Conservation (phyloP, 768 basidiomycete species). For the Trametopsis cervina region DNA sequence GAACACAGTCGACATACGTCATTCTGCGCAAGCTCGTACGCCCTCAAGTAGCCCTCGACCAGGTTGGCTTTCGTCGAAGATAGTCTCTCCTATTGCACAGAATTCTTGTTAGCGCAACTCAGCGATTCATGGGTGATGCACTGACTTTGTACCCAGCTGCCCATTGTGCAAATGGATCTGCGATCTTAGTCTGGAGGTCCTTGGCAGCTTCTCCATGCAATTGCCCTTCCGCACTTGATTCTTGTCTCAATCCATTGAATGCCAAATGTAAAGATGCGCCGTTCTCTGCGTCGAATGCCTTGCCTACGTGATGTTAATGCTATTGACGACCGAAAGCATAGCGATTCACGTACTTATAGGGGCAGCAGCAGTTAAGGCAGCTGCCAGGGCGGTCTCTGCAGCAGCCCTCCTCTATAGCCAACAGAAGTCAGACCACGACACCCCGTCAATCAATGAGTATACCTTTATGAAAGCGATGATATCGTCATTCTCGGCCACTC, state of each 20-base stretch:
- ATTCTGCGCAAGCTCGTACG: constrained; percentile 62
- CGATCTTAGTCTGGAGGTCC: constrained; percentile 70
- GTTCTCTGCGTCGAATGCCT: constrained; percentile 73
- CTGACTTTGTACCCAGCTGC: constrained; percentile 64
- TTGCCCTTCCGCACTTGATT: constrained; percentile 66
- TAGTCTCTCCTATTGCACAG: constrained; percentile 9
- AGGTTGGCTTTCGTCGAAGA: constrained; percentile 10
- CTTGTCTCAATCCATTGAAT: constrained; percentile 73
- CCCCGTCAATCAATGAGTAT: constrained; percentile 26
- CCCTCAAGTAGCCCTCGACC: constrained; percentile 31
- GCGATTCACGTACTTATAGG: constrained; percentile 36
- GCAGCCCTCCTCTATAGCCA: constrained; percentile 65
- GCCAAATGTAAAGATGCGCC: constrained; percentile 77
- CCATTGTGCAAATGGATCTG: constrained; percentile 79
- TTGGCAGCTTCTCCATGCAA: constrained; percentile 64
- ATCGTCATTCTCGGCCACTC: constrained; percentile 77
- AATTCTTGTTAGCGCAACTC: neutral
- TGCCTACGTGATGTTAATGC: constrained; percentile 29
- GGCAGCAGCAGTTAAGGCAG: constrained; percentile 43
- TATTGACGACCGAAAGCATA: constrained; percentile 6
- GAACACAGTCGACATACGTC: constrained; percentile 50
- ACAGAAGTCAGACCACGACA: too few relatives aligned
- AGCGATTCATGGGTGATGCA: neutral
- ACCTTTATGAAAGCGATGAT: constrained; percentile 80
- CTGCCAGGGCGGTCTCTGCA: constrained; percentile 63